These are phyloP conservation scores for Eremothecium sinecaudum DNA, from an alignment of 1,139 yeast species.

Conservation along the genomic window DNA sequence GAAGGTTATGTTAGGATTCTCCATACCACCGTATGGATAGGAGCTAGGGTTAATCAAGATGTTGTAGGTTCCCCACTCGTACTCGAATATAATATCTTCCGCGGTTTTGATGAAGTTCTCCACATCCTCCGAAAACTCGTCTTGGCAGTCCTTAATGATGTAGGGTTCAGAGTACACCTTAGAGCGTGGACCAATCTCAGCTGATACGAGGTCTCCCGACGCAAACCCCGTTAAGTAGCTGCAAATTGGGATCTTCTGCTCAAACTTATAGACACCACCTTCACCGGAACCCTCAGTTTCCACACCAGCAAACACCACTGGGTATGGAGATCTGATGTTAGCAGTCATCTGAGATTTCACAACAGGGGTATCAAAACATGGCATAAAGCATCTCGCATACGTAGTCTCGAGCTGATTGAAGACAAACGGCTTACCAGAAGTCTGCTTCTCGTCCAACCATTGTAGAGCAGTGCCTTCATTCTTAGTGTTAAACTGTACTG, in stretches of 20 bases:
- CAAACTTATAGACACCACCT: slow-evolving; percentile 38
- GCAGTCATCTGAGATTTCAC: slow-evolving; percentile 60
- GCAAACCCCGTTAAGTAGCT: slow-evolving; percentile 79
- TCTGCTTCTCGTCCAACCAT: slow-evolving; percentile 68
- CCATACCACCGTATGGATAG: slow-evolving; percentile 96
- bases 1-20: slow-evolving; percentile 82
- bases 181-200: slow-evolving; percentile 79
- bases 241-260: slow-evolving; percentile 79
- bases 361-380: slow-evolving; percentile 87
- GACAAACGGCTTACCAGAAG: slow-evolving; percentile 71
- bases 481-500: slow-evolving; percentile 57
- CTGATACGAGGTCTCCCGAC: slow-evolving; percentile 64
- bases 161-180: slow-evolving; percentile 72
- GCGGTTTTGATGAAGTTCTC: slow-evolving; percentile 78
- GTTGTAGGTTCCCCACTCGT: slow-evolving; percentile 81
- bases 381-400: slow-evolving; percentile 81
- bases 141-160: slow-evolving; percentile 55
- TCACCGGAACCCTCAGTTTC: slow-evolving; percentile 17
- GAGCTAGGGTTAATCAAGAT: slow-evolving; percentile 71
- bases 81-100: slow-evolving; percentile 55
- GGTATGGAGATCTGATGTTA: slow-evolving; percentile 52
- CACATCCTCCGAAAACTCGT: slow-evolving; percentile 73
- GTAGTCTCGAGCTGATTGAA: slow-evolving; percentile 90
- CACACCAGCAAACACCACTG: slow-evolving; percentile 63
- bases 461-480: slow-evolving; percentile 74